Base-by-base conservation (phyloP, 495 filamentous ascomycete species). In the Penicillium flavigenum region DNA sequence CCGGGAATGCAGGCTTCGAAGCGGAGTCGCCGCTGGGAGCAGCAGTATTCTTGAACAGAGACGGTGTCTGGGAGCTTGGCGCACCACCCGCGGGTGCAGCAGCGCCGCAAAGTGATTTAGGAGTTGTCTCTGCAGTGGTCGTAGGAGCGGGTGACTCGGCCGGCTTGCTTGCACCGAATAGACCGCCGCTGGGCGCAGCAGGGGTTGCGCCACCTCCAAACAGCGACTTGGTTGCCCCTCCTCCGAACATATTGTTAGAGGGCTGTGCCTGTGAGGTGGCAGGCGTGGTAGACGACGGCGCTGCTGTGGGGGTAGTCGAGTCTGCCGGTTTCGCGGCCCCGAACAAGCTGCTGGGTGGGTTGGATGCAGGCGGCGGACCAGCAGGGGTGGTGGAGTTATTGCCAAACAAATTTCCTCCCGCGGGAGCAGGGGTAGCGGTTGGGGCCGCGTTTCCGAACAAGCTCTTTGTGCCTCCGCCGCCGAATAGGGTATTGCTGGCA, bases 381-480 rank as follows among this genome's bases (percentile, higher is more conserved):
- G 84, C 85, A 42, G 85, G 85, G 55, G 85, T 88, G 31, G 85
- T 88, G 2, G 84, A 87, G 27, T 73, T 68, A 38, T 74, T 73
- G n/a, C 71, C 62, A 56, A 83, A 81, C 54, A 80, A 58, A 31
- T 72, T 52, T 16, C 58, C 59, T 53, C 64, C 63, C 3, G 75
- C 56, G n/a, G 77, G 76, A 12, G 68, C 73, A 48, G 72, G 71
- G 32, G 75, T 81, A 24, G 63, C 44, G 24, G 65, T 65, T 16
- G 75, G 56, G 29, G 63, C 66, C 1, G 64, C 51, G 54, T 59
- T 67, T 42, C 76, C 76, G 57, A 83, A 82, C 32, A 80, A 50
- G 26, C 59, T 60, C 27, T 64, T 62, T 26, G 64, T 61, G 17
- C 50, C 47, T 8, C 67, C 57, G 17, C 71, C 74, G 51, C 82